Evolutionary conservation across 331 rosid species (phyloP).

Genomic region (Spiraea crenata): DNA sequence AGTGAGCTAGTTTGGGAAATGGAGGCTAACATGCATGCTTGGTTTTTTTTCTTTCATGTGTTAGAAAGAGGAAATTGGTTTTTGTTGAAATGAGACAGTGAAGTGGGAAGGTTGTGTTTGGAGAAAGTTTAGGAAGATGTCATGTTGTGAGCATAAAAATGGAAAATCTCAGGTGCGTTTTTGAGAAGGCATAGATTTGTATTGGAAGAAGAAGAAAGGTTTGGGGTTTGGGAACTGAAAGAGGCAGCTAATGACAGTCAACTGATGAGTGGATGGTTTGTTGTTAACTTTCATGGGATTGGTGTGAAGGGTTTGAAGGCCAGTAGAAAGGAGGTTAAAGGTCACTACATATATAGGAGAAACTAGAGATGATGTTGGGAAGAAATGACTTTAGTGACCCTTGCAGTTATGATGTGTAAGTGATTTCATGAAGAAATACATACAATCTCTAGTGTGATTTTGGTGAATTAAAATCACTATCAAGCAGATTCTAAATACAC

Average conservation of each 20-base stretch:
- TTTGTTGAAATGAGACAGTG: background rate
- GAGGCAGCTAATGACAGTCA: background rate
- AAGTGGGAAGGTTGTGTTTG: conserved; percentile 18
- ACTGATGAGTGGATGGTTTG: background rate
- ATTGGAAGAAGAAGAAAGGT: conserved; percentile 17
- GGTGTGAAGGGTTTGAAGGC: conserved; percentile 7
- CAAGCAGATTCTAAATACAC: no score
- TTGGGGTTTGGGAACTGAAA: conserved; percentile 15
- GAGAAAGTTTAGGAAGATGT: conserved; percentile 11
- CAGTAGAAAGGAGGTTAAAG: conserved; percentile 19
- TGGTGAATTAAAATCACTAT: no score
- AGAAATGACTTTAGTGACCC: no score
- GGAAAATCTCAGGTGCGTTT: conserved; percentile 23
- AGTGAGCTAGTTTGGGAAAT: conserved; percentile 17
- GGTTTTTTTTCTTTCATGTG: conserved; percentile 1
- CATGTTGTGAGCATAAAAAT: conserved; percentile 15
- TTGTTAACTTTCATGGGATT: conserved; percentile 19
- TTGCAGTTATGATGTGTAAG: no score
- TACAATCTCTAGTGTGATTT: no score
- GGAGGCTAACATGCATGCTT: conserved; percentile 11
- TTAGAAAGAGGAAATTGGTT: conserved; percentile 3
- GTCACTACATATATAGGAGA: conserved; percentile 33
- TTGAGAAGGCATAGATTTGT: conserved; percentile 8
- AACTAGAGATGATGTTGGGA: background rate
- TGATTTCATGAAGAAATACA: no score